Evolutionary conservation across 495 filamentous ascomycete genomes (phyloP).

Genomic region (Patellaria atrata): DNA sequence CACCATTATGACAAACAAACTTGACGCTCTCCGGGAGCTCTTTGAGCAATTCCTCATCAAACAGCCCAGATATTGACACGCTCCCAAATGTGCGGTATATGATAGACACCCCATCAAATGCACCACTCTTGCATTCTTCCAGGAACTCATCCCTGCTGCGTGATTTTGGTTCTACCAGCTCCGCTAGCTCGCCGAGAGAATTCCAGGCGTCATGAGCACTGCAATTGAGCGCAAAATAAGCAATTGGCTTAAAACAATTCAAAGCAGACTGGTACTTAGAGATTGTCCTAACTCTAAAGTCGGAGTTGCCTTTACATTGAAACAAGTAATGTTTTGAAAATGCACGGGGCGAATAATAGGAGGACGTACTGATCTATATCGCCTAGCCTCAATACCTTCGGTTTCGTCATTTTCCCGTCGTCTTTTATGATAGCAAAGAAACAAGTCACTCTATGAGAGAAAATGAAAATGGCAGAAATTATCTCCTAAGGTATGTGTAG

Average conservation of each 20-base stretch:
- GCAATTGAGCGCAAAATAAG: slow-evolving; percentile 4
- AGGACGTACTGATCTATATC: slow-evolving; percentile 27
- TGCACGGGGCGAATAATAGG: neutral
- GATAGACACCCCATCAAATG: slow-evolving; percentile 50
- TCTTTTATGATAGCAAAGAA: slow-evolving; percentile 9
- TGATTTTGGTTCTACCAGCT: slow-evolving; percentile 35
- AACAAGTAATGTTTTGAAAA: neutral
- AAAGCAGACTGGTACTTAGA: too few relatives aligned
- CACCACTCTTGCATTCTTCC: slow-evolving; percentile 52
- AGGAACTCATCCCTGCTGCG: slow-evolving; percentile 53
- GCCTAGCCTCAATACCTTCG: slow-evolving; percentile 25
- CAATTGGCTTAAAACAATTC: too few relatives aligned
- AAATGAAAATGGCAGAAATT: too few relatives aligned
- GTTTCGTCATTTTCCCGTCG: slow-evolving; percentile 19
- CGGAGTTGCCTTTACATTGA: neutral
- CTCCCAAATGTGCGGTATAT: slow-evolving; percentile 69
- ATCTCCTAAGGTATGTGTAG: too few relatives aligned
- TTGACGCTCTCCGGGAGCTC: slow-evolving; percentile 49
- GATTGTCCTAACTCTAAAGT: too few relatives aligned
- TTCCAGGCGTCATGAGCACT: slow-evolving; percentile 38
- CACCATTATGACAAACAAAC: slow-evolving; percentile 71
- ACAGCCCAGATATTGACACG: slow-evolving; percentile 46
- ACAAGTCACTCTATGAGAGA: too few relatives aligned
- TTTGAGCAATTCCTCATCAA: slow-evolving; percentile 36
- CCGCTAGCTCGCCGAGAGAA: slow-evolving; percentile 35